These are phyloP conservation scores for Solanum piurae DNA, from an alignment of 257 asterid genomes.

Conservation along the genomic window DNA sequence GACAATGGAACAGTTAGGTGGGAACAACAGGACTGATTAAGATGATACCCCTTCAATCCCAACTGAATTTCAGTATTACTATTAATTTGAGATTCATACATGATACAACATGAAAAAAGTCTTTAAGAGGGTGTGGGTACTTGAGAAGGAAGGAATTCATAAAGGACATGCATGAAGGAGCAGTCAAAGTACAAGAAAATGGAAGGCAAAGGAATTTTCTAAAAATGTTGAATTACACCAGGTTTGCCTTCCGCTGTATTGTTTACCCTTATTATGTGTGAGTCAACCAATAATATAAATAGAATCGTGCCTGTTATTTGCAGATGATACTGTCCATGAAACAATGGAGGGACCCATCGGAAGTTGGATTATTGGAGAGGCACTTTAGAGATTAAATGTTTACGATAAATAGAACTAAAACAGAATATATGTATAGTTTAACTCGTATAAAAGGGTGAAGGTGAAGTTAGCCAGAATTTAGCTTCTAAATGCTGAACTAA, in stretches of 20 bases:
- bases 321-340: neutral
- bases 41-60: neutral
- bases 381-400: neutral
- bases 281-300: neutral
- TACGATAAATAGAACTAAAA: neutral
- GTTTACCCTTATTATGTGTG: neutral
- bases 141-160: neutral
- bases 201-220: neutral
- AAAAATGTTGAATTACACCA: neutral
- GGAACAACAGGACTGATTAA: neutral
- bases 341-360: neutral
- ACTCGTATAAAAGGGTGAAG: neutral
- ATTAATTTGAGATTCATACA: neutral
- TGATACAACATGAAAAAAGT: neutral
- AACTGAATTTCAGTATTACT: neutral
- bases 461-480: neutral
- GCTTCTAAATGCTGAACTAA: neutral
- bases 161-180: neutral
- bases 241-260: neutral
- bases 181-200: neutral
- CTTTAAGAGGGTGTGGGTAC: neutral
- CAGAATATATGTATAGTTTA: neutral
- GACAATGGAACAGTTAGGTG: neutral
- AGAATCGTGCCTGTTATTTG: neutral
- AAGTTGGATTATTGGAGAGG: neutral